Conservation (phyloP, 257 asterid species). For the Solanum tarijense region DNA sequence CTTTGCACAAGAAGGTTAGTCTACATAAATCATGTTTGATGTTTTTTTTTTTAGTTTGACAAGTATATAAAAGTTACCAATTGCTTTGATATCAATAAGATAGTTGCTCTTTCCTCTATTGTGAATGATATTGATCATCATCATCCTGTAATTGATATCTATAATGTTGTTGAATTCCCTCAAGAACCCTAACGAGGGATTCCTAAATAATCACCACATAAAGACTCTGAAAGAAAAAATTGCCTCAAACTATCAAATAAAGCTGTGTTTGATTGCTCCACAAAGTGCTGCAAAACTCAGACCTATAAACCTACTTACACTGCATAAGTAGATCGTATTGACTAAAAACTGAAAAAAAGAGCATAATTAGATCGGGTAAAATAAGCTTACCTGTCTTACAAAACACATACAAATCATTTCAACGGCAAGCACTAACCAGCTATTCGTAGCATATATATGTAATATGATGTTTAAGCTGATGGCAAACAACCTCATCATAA, state of each 20-base stretch:
- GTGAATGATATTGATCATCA: background rate
- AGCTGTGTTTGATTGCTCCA: background rate
- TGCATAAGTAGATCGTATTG: background rate
- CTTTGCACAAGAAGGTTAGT: constrained; percentile 58
- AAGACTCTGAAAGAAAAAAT: background rate
- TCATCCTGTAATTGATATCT: background rate
- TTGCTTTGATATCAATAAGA: background rate
- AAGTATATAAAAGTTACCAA: background rate
- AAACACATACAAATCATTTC: background rate
- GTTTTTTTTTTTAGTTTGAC: background rate
- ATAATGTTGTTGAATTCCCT: background rate
- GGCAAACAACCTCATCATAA: background rate
- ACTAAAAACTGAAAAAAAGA: background rate
- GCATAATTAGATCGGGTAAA: background rate
- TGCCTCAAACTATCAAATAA: background rate
- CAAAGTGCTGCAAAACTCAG: background rate
- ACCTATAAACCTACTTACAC: background rate
- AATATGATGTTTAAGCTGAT: background rate
- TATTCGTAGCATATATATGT: background rate
- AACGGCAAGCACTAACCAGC: background rate
- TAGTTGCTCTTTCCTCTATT: background rate
- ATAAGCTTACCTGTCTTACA: background rate
- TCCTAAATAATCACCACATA: background rate
- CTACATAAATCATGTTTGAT: background rate
- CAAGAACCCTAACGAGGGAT: background rate